Conservation (phyloP, 2,329 filamentous ascomycete genomes). For the Diaporthe citrichinensis region DNA sequence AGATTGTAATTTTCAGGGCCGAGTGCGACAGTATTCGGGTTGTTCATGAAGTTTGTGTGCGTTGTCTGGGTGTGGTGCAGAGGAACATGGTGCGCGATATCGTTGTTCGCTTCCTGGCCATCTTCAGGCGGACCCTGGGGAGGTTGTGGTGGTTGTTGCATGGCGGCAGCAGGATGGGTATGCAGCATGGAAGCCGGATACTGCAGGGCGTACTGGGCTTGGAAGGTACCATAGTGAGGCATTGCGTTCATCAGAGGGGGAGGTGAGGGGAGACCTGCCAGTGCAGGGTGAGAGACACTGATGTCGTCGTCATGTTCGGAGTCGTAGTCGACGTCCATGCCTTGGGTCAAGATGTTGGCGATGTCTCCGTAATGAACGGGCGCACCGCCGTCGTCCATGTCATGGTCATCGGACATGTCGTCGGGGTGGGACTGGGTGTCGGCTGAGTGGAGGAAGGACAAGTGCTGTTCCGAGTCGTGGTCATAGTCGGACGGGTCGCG, state of each 20-base stretch:
- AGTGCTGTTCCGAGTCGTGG: conserved; percentile 12
- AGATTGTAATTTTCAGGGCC: conserved; percentile 65
- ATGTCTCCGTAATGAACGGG: conserved; percentile 43
- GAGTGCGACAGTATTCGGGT: conserved; percentile 53
- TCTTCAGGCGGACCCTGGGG: conserved; percentile 13
- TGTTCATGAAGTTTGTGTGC: conserved; percentile 51
- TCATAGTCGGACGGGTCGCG: conserved; percentile 28
- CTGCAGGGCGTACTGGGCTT: conserved; percentile 18
- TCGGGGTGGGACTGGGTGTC: conserved; percentile 37
- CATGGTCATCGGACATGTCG: conserved; percentile 45
- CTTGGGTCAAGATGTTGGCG: conserved; percentile 43
- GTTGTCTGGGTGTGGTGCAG: conserved; percentile 32
- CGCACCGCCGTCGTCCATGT: conserved; percentile 46
- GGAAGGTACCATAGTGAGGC: conserved; percentile 24
- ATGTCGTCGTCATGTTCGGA: conserved; percentile 31
- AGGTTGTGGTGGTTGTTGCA: conserved; percentile 30
- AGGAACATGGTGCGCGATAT: conserved; percentile 23
- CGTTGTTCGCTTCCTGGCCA: conserved; percentile 14
- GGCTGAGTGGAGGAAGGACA: conserved; percentile 25
- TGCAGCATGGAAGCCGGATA: conserved; percentile 2
- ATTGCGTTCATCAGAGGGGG: conserved; percentile 29
- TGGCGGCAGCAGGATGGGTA: background rate
- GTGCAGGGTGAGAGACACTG: conserved; percentile 16
- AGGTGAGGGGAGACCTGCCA: conserved; percentile 3
- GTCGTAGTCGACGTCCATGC: conserved; percentile 45